phyloP scores from a whole-genome alignment of 768 basidiomycete genomes.

The Tulasnella sp. region DNA sequence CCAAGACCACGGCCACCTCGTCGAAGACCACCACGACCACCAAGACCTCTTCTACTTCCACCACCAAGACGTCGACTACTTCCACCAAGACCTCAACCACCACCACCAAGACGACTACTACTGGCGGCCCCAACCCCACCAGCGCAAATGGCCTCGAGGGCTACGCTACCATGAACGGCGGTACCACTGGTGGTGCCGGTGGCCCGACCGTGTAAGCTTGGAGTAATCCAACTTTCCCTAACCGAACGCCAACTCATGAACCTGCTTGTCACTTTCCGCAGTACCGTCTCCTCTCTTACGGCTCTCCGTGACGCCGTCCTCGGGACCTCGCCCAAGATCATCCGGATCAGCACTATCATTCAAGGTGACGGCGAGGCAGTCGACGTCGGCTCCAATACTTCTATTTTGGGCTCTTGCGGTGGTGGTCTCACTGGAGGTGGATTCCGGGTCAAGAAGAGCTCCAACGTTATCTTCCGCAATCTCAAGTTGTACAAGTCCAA shows the following conservation, averaged over 20 bases:
- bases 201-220: slow-evolving; percentile 25
- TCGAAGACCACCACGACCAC: background rate
- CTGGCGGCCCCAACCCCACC: background rate
- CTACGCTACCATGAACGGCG: slow-evolving; percentile 31
- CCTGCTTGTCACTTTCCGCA: background rate
- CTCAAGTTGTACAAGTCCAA: slow-evolving; percentile 11
- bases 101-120: slow-evolving; percentile 1
- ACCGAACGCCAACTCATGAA: background rate
- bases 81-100: slow-evolving; percentile 1
- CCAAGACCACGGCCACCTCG: background rate
- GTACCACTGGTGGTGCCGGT: slow-evolving; percentile 32
- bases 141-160: slow-evolving; percentile 16
- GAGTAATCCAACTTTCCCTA: too few relatives aligned
- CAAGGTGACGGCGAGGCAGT: slow-evolving; percentile 15
- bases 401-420: slow-evolving; percentile 17
- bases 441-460: slow-evolving; percentile 16
- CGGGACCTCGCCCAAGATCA: slow-evolving; percentile 29
- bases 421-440: slow-evolving; percentile 23
- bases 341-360: slow-evolving; percentile 30
- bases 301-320: slow-evolving; percentile 29
- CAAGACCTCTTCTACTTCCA: background rate
- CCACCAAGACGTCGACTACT: background rate
- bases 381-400: slow-evolving; percentile 15
- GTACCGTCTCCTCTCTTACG: slow-evolving; percentile 29
- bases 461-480: slow-evolving; percentile 19